phyloP scores from a whole-genome alignment of 2,329 filamentous ascomycete species.

The Capronia epimyces region DNA sequence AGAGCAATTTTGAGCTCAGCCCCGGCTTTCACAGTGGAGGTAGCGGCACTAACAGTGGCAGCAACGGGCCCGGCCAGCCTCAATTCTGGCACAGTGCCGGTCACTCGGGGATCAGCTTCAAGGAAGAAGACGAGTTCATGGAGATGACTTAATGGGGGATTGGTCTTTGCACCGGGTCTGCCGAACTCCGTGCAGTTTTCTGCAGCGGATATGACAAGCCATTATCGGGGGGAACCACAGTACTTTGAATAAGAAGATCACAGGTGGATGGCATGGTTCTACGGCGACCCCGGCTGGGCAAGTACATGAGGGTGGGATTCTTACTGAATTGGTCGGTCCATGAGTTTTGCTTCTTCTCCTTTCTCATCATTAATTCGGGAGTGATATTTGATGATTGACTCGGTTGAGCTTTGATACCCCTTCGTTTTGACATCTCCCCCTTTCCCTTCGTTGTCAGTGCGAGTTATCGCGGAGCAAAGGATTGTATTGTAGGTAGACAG shows the following conservation, averaged over 20 bases:
- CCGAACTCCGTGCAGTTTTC: neutral
- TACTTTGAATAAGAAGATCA: neutral
- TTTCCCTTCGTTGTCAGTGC: constrained; percentile 1
- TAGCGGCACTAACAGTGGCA: constrained; percentile 53
- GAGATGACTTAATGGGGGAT: constrained; percentile 47
- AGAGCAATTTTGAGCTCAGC: constrained; percentile 58
- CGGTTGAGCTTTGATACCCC: constrained; percentile 21
- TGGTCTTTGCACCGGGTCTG: neutral
- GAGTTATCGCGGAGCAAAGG: neutral
- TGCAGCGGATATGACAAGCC: neutral
- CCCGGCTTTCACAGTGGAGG: constrained; percentile 66
- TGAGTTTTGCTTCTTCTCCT: constrained; percentile 2
- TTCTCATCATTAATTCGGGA: neutral
- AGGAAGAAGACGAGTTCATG: constrained; percentile 89
- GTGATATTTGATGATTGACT: constrained; percentile 4
- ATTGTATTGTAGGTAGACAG: constrained; percentile 18
- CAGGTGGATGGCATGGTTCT: neutral
- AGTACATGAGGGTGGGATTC: constrained; percentile 11
- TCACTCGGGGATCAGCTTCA: constrained; percentile 65
- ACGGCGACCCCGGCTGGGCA: neutral
- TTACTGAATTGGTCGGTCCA: constrained; percentile 2
- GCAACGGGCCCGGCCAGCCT: constrained; percentile 40
- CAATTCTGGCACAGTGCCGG: constrained; percentile 50
- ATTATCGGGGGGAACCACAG: neutral
- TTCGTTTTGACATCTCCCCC: constrained; percentile 18